A percentile compares a stretch with the other conserved stretches of the same genome.
phyloP scores from a whole-genome alignment of 2,329 filamentous ascomycete species.

The Myriosclerotinia scirpicola region DNA sequence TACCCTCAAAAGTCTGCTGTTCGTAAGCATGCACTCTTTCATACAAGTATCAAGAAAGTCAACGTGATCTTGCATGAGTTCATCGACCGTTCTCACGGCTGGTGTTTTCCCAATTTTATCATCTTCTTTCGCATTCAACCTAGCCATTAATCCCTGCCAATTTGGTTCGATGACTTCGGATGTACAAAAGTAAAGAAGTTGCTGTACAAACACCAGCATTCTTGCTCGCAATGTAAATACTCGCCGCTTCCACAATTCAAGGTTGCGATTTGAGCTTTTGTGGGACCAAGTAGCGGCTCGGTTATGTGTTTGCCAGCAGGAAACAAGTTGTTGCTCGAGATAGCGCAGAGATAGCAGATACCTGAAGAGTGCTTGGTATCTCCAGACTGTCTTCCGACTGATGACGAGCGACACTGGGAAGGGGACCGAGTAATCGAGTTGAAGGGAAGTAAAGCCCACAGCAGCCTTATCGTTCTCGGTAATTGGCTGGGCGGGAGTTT shows the following conservation, averaged over 20 bases:
- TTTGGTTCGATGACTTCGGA: conserved; percentile 97
- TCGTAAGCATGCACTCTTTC: conserved; percentile 98
- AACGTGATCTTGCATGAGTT: conserved; percentile 98
- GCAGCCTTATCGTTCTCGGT: conserved; percentile 82
- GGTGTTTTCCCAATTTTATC: conserved; percentile 43
- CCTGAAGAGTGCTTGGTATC: conserved; percentile 94
- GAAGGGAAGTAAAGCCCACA: conserved; percentile 85
- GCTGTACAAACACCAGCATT: conserved; percentile 97
- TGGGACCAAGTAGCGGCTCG: conserved; percentile 80
- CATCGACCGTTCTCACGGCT: conserved; percentile 75
- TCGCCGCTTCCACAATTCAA: conserved; percentile 90
- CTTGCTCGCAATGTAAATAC: conserved; percentile 89
- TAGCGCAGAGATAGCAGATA: conserved; percentile 89
- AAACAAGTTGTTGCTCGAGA: conserved; percentile 81
- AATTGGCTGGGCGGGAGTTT: conserved; percentile 64
- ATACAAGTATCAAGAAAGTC: conserved; percentile 97
- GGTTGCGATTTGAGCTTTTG: conserved; percentile 66
- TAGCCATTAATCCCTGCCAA: conserved; percentile 91
- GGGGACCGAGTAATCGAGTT: conserved; percentile 90
- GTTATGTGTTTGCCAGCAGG: conserved; percentile 87
- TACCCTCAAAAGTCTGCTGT: conserved; percentile 90
- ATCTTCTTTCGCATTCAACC: conserved; percentile 64
- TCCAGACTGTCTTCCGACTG: conserved; percentile 92
- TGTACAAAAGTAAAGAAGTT: conserved; percentile 94
- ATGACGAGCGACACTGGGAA: conserved; percentile 96